These are phyloP conservation scores for Sugiyamaella pinicola DNA, from an alignment of 1,139 yeast genomes.

Conservation along the genomic window DNA sequence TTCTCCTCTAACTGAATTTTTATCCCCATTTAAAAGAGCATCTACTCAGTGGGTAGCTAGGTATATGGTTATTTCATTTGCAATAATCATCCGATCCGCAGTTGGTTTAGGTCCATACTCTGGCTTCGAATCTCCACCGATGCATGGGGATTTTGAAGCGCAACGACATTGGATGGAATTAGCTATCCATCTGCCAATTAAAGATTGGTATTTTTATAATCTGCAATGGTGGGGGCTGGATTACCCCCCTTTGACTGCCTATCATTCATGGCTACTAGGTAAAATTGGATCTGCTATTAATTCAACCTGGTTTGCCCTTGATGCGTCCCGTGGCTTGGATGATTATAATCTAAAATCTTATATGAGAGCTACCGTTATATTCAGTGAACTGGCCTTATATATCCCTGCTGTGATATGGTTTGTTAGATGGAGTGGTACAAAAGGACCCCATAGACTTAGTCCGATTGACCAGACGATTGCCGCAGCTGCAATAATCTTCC, in stretches of 20 bases:
- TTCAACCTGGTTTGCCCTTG: slow-evolving; percentile 74
- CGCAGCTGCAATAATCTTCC: slow-evolving; percentile 72
- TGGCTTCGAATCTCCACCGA: slow-evolving; percentile 63
- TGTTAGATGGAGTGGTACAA: slow-evolving; percentile 51
- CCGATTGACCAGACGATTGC: slow-evolving; percentile 78
- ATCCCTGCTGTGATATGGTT: slow-evolving; percentile 78
- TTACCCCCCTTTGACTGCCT: slow-evolving; percentile 96
- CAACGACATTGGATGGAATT: slow-evolving; percentile 98
- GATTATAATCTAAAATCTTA: slow-evolving; percentile 65
- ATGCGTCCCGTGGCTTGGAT: slow-evolving; percentile 75
- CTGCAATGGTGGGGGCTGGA: slow-evolving; percentile 95
- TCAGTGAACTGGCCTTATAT: slow-evolving; percentile 73
- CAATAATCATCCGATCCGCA: slow-evolving; percentile 76
- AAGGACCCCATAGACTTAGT: slow-evolving; percentile 47
- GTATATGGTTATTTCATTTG: slow-evolving; percentile 72
- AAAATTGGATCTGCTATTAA: slow-evolving; percentile 62
- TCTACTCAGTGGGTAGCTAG: slow-evolving; percentile 91
- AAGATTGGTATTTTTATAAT: slow-evolving; percentile 87
- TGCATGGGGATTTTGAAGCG: slow-evolving; percentile 96
- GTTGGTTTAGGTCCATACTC: slow-evolving; percentile 89
- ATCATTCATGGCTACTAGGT: slow-evolving; percentile 83
- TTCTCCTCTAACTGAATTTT: slow-evolving; percentile 60
- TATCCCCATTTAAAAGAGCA: slow-evolving; percentile 65
- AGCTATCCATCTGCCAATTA: slow-evolving; percentile 72
- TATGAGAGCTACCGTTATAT: slow-evolving; percentile 78